Evolutionary conservation across 306 rosid species (phyloP).

Genomic region (Acacia confusa): DNA sequence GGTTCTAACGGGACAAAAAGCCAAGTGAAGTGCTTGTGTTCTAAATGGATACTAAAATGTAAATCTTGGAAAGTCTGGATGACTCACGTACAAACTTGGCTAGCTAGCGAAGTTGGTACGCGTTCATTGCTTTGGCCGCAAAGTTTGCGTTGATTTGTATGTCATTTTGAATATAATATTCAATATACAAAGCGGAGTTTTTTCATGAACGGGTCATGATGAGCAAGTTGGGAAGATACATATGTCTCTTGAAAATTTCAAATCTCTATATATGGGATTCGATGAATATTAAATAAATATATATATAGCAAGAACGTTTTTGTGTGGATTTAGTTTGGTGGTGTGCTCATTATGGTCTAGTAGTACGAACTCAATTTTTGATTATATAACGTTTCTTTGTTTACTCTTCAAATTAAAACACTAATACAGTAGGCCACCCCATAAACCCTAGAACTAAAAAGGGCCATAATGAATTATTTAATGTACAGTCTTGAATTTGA

Average conservation of each 20-base stretch:
- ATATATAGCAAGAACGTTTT: background rate
- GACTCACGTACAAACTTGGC: background rate
- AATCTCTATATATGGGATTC: background rate
- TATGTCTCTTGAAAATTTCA: background rate
- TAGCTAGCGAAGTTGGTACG: background rate
- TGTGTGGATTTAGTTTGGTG: background rate
- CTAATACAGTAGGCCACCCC: background rate
- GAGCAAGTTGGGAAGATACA: background rate
- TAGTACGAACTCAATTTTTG: background rate
- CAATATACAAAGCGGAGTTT: background rate
- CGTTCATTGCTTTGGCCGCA: background rate
- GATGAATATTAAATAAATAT: background rate
- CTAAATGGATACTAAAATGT: too few species aligned
- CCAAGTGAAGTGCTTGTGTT: too few species aligned
- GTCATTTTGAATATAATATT: background rate
- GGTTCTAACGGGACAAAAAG: too few species aligned
- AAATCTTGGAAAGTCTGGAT: background rate
- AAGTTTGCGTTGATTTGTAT: background rate
- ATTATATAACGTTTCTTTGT: background rate
- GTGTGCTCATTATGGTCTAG: background rate
- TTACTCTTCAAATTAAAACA: background rate
- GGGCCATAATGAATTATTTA: background rate
- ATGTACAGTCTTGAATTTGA: background rate
- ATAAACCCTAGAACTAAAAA: background rate
- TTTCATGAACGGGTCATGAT: background rate